Percentiles rank a stretch among this genome's conserved stretches.
phyloP scores from a whole-genome alignment of 768 basidiomycete species.

The Pisolithus orientalis region DNA sequence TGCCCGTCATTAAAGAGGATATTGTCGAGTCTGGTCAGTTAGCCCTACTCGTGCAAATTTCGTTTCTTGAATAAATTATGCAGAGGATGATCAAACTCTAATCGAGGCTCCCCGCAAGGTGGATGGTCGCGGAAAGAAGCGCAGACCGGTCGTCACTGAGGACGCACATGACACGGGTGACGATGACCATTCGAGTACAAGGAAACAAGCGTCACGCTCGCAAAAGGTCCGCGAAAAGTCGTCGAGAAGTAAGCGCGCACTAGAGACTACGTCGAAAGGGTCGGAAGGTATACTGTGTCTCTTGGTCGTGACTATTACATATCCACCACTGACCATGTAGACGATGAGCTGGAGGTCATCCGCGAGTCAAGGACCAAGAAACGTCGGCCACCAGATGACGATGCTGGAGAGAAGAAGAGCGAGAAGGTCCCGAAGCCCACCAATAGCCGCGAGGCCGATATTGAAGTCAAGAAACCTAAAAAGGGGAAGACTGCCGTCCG shows the following conservation, averaged over 20 bases:
- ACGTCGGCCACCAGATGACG: no score
- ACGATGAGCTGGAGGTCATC: neutral
- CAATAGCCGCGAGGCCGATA: neutral
- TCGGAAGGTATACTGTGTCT: no score
- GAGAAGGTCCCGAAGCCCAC: neutral
- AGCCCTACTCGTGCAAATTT: neutral
- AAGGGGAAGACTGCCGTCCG: neutral
- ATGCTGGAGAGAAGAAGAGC: neutral
- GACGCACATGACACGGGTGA: neutral
- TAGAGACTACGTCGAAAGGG: no score
- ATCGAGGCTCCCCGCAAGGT: conserved; percentile 16
- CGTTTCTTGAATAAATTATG: neutral
- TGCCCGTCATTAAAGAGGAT: neutral
- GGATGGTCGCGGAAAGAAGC: conserved; percentile 1
- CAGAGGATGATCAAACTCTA: conserved; percentile 24
- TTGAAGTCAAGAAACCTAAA: no score
- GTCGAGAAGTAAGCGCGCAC: neutral
- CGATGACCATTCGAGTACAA: neutral
- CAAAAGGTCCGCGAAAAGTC: neutral
- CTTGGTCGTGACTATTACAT: no score
- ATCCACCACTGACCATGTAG: no score
- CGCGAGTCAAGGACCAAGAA: neutral
- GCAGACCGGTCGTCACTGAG: neutral
- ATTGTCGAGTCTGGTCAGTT: neutral
- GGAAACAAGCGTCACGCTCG: conserved; percentile 1